Conservation (phyloP, 2,329 filamentous ascomycete species). For the Colletotrichum simmondsii region DNA sequence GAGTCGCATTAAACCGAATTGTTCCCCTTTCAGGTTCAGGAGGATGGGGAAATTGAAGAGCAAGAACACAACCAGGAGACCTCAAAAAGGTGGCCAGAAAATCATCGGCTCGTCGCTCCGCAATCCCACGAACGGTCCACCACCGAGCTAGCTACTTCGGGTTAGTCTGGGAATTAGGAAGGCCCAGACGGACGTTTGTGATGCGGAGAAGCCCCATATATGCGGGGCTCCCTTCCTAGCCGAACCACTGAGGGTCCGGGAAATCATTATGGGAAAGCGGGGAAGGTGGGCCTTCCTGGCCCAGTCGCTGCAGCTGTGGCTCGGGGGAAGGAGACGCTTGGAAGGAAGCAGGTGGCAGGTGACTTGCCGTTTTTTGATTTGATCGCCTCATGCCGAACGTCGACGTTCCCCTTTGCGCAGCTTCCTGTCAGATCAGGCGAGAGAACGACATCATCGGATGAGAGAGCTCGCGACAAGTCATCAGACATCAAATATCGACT, state of each 20-base stretch:
- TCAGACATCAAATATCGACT: background rate
- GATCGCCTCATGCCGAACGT: conserved; percentile 7
- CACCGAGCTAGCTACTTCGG: rapidly evolving
- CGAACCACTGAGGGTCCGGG: conserved; percentile 15
- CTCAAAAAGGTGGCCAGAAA: background rate
- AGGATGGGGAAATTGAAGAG: background rate
- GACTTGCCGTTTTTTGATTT: conserved; percentile 16
- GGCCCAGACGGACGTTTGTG: conserved; percentile 4
- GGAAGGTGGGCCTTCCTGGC: background rate
- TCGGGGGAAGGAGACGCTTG: background rate
- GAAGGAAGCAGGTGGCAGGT: conserved; percentile 20
- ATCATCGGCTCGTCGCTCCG: conserved; percentile 32
- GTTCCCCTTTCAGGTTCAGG: background rate
- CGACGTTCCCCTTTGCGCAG: background rate
- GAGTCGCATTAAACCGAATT: conserved; percentile 7
- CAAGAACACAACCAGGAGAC: background rate
- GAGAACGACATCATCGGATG: background rate
- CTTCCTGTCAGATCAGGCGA: background rate
- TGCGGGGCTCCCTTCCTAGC: conserved; percentile 1
- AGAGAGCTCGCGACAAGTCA: background rate
- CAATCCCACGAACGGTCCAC: conserved; percentile 4
- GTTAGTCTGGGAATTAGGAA: background rate
- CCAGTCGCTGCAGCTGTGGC: conserved; percentile 7
- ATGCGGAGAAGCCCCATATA: conserved; percentile 23
- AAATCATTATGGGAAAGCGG: conserved; percentile 18